A percentile compares a stretch with the other conserved stretches of the same genome.
These are phyloP conservation scores for Cercospora beticola DNA, from an alignment of 2,329 filamentous ascomycete genomes.

Conservation along the genomic window DNA sequence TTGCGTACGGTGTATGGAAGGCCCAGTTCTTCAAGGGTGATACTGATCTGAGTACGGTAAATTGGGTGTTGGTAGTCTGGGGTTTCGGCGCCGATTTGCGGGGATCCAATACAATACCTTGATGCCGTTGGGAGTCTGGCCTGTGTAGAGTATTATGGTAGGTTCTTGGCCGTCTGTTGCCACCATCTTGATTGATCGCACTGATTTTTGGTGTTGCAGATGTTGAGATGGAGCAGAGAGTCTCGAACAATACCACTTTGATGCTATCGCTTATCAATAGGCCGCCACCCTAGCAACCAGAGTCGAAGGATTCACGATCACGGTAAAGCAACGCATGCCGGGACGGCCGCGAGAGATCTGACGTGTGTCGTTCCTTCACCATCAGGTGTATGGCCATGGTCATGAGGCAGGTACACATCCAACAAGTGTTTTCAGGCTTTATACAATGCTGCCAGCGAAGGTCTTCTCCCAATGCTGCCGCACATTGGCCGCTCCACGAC, in stretches of 20 bases:
- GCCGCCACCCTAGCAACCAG: neutral
- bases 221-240: neutral
- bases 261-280: neutral
- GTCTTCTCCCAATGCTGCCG: neutral
- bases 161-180: neutral
- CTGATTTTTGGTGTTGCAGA: neutral
- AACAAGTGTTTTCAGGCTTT: neutral
- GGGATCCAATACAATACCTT: slow-evolving; percentile 48
- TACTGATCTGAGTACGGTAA: slow-evolving; percentile 56
- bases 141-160: slow-evolving; percentile 75
- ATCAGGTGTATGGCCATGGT: neutral
- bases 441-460: neutral
- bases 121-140: slow-evolving; percentile 81
- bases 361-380: neutral
- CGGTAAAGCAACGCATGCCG: neutral
- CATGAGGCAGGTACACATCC: neutral
- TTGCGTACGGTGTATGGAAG: slow-evolving; percentile 67
- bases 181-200: neutral
- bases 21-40: slow-evolving; percentile 76
- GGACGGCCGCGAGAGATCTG: neutral
- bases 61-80: neutral
- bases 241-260: neutral
- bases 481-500: neutral
- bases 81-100: neutral
- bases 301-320: neutral